Evolutionary conservation across 176 grass and related monocot species (phyloP), one percentile per base, ranked within the genome.

Genomic region (Eragrostis curvula): DNA sequence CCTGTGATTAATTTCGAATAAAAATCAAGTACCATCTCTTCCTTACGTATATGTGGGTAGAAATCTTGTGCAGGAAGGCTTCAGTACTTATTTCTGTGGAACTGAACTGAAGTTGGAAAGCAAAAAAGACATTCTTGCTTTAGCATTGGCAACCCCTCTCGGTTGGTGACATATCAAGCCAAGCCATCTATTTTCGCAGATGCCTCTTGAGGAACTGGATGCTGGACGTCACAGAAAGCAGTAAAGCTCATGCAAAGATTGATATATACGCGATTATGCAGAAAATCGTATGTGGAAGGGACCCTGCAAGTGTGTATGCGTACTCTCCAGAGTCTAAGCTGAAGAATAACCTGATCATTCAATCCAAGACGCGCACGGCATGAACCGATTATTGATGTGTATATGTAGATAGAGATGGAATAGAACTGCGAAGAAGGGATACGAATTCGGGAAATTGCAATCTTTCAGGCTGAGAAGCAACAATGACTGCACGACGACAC

Each of bases 171-270:
- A 64, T 53, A 85, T 68, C 50, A 72, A 79, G 65, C 81, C 69
- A 68, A 55, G 36, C 79, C 36, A 69, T 43, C 44, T 23, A 60
- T 68, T 66, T 46, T 77, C 3, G 39, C 24, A 71, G 71, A 85
- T 89, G 50, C 84, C 56, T 46, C 3, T 21, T 21, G 17, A 74
- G 53, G 83, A 89, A 85, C 78, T 85, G 50, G 87, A 85, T 89
- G 82, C 87, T 7, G 5, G 3, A 77, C 47, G 78, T 81, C 82
- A 85, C 7, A 23, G 11, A 73, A 89, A 84, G 81, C 29, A 84
- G 69, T 14, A 18, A 61, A 13, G 43, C 42, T 41, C 43, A 65
- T 60, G 69, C 48, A 73, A 69, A 61, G 23, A 25, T 59, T 59
- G 59, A 64, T 66, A 16, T 43, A 72, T 68, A 75, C 52, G n/a